Evolutionary conservation across 768 basidiomycete species (phyloP).

Genomic region (Dentipellis sp.): DNA sequence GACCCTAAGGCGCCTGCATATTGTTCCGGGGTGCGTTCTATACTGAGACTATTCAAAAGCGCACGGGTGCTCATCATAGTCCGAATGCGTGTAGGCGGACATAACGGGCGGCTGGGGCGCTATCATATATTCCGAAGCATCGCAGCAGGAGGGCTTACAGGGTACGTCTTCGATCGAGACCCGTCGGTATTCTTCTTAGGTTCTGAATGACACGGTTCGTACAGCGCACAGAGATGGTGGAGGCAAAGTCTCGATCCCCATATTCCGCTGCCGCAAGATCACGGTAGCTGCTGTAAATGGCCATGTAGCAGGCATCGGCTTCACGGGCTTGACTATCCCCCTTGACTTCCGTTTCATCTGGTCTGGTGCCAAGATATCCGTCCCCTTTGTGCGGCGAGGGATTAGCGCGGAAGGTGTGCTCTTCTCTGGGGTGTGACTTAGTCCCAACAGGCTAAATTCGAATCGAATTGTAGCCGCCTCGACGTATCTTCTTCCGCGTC

Average conservation of each 20-base stretch:
- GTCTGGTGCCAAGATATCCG: slow-evolving; percentile 37
- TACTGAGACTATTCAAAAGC: not conserved
- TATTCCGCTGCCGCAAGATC: slow-evolving; percentile 46
- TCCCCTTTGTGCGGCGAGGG: slow-evolving; percentile 42
- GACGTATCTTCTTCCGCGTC: slow-evolving; percentile 43
- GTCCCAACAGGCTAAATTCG: too few relatives aligned
- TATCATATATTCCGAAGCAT: slow-evolving; percentile 24
- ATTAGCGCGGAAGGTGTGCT: slow-evolving; percentile 38
- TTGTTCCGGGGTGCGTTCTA: slow-evolving; percentile 41
- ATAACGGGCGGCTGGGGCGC: slow-evolving; percentile 37
- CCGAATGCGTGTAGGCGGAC: slow-evolving; percentile 30
- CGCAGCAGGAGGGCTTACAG: slow-evolving; percentile 39
- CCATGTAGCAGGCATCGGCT: slow-evolving; percentile 41
- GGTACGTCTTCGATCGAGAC: slow-evolving; percentile 19
- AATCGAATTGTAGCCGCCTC: slow-evolving; percentile 23
- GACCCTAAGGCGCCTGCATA: slow-evolving; percentile 42
- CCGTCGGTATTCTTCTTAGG: too few relatives aligned
- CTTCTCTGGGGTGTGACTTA: not conserved
- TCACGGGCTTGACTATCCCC: slow-evolving; percentile 40
- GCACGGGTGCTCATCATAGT: not conserved
- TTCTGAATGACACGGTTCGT: not conserved
- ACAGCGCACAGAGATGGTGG: slow-evolving; percentile 41
- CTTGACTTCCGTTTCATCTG: slow-evolving; percentile 45
- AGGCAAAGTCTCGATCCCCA: slow-evolving; percentile 36
- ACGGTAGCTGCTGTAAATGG: slow-evolving; percentile 45